Conservation (phyloP, 1,284 basidiomycete genomes). For the Leccinum fuscescens region DNA sequence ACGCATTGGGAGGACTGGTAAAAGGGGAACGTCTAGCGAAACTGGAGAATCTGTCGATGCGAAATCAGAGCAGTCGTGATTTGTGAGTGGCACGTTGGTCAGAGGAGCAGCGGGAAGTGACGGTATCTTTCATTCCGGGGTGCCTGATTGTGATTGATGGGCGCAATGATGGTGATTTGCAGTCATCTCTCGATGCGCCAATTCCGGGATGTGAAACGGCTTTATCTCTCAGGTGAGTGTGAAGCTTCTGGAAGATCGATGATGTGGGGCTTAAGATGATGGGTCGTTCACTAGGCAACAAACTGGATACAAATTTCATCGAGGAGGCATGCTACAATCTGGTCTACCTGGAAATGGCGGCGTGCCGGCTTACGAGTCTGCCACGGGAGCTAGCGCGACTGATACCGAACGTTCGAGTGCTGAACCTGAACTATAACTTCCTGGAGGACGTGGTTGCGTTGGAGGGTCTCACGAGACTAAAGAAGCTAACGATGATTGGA, state of each 20-base stretch:
- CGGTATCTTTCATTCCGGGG: conserved; percentile 38
- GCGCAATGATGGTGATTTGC: conserved; percentile 35
- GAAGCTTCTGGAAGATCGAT: conserved; percentile 8
- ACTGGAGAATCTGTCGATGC: conserved; percentile 88
- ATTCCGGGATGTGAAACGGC: conserved; percentile 85
- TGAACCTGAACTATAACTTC: conserved; percentile 97
- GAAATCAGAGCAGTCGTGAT: conserved; percentile 79
- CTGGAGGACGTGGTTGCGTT: conserved; percentile 69
- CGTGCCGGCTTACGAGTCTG: conserved; percentile 79
- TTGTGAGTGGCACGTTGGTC: conserved; percentile 54
- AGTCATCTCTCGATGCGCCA: conserved; percentile 66
- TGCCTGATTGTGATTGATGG: conserved; percentile 39
- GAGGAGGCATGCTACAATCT: conserved; percentile 79
- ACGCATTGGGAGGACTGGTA: conserved; percentile 58
- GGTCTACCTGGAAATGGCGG: conserved; percentile 90
- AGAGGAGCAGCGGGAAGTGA: conserved; percentile 30
- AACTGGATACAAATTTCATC: conserved; percentile 46
- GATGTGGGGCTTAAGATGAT: conserved; percentile 7
- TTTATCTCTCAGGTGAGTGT: conserved; percentile 88
- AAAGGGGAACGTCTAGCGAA: conserved; percentile 59
- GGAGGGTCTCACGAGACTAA: conserved; percentile 71
- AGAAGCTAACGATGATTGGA: conserved; percentile 84
- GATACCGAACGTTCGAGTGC: conserved; percentile 84
- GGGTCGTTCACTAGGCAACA: conserved; percentile 43
- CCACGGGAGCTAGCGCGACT: conserved; percentile 66